Conservation (phyloP, 345 rosid species). For the Sisymbrium irio region DNA sequence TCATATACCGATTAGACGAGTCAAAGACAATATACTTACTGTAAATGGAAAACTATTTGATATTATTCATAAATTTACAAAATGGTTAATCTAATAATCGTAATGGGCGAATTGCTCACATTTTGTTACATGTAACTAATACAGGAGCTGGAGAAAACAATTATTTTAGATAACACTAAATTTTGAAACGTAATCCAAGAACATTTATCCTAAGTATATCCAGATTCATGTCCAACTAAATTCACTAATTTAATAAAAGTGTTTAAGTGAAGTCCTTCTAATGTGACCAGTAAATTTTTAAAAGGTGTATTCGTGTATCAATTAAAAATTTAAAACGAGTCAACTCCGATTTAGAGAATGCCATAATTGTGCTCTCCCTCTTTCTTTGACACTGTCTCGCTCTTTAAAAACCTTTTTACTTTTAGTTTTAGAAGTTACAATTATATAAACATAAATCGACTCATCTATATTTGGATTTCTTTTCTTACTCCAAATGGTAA, state of each 20-base stretch:
- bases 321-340: conserved; percentile 9
- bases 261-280: background rate
- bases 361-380: conserved; percentile 35
- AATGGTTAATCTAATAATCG: background rate
- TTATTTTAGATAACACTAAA: background rate
- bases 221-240: background rate
- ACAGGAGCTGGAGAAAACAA: background rate
- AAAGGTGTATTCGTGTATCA: background rate
- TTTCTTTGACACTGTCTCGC: conserved; percentile 38
- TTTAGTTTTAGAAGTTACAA: conserved; percentile 7
- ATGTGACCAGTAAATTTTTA: background rate
- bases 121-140: background rate
- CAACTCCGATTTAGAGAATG: conserved; percentile 23
- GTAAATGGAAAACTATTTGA: background rate
- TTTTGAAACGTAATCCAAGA: background rate
- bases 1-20: background rate
- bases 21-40: background rate
- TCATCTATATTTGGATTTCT: conserved; percentile 12
- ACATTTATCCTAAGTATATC: background rate
- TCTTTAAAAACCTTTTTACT: background rate
- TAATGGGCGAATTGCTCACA: background rate
- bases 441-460: background rate
- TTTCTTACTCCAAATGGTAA: background rate
- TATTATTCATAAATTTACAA: background rate
- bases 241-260: background rate